phyloP scores from a whole-genome alignment of 768 basidiomycete species.

The Auricularia auricula-judae region DNA sequence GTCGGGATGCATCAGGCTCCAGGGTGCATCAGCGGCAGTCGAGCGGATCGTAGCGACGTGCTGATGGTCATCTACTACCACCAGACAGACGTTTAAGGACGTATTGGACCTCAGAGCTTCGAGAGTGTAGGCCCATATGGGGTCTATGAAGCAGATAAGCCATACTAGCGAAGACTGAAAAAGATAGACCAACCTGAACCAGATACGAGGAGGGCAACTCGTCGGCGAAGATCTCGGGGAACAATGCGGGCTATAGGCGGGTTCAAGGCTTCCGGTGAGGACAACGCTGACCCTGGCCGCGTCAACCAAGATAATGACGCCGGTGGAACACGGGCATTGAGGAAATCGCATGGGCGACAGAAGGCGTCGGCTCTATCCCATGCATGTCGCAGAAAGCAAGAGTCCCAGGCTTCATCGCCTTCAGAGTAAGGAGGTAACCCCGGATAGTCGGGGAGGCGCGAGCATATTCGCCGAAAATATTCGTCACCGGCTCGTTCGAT shows the following conservation, averaged over 20 bases:
- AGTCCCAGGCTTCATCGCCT: background rate
- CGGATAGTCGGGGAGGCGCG: too few relatives aligned
- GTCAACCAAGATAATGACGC: background rate
- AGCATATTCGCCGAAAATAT: background rate
- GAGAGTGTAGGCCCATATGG: background rate
- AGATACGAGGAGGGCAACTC: background rate
- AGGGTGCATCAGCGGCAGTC: too few relatives aligned
- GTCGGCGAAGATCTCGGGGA: background rate
- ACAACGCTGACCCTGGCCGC: background rate
- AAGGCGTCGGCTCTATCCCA: background rate
- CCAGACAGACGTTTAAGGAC: background rate
- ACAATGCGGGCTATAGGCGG: background rate
- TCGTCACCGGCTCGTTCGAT: background rate
- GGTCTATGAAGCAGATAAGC: background rate
- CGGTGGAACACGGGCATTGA: background rate
- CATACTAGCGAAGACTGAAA: too few relatives aligned
- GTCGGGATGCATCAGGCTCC: too few relatives aligned
- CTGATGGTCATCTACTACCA: background rate
- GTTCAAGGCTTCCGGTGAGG: too few relatives aligned
- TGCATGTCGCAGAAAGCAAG: background rate
- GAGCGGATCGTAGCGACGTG: background rate
- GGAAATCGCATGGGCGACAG: background rate
- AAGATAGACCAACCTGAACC: background rate
- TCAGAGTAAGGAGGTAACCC: background rate
- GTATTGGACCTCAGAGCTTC: background rate